Base-by-base conservation (phyloP, 129 eudicot genomes). In the Arctium minus region DNA sequence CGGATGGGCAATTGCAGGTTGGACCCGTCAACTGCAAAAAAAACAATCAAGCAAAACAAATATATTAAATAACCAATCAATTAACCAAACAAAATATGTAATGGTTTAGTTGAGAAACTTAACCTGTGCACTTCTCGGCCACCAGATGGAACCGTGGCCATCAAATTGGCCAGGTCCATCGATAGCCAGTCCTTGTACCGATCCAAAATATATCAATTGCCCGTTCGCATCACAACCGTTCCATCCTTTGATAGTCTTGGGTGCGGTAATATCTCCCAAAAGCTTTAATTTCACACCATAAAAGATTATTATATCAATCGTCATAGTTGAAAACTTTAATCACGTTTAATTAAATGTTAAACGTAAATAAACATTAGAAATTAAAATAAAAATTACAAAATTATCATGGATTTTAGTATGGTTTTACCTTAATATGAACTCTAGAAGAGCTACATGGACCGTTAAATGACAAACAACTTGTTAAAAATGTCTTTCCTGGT, bases 101-200 rank as follows among this genome's bases (percentile, higher is more conserved):
- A 50, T 32, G 31, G 22, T 15, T 40, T 72, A 15, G 27, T 33
- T 8, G n/a, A 44, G 32, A 65, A 79, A 18, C 27, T 30, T 50
- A 56, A 70, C 77, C 0, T 67, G 15, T 32, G 11, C 22, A 9
- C 10, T 1, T 3, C 0, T 13, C 2, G 8, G 38, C 88, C 88
- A 85, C 88, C 88, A 81, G 2, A 73, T 46, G 1, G 85, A 71
- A 6, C 88, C 88, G 4, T 81, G 82, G 6, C 85, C 88, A 75
- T 85, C 84, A n/a, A 85, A 31, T 53, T 75, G 70, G n/a, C 88
- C 88, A 18, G 79, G 78, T 22, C 88, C 88, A 3, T 70, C 35
- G 9, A 85, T 31, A 3, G 22, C 30, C 44, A 85, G 88, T 32
- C 85, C 82, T 2, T 85, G n/a, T 8, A 85, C 82, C 0, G 32